Conservation (phyloP, 768 basidiomycete genomes). For the Chiua virens region DNA sequence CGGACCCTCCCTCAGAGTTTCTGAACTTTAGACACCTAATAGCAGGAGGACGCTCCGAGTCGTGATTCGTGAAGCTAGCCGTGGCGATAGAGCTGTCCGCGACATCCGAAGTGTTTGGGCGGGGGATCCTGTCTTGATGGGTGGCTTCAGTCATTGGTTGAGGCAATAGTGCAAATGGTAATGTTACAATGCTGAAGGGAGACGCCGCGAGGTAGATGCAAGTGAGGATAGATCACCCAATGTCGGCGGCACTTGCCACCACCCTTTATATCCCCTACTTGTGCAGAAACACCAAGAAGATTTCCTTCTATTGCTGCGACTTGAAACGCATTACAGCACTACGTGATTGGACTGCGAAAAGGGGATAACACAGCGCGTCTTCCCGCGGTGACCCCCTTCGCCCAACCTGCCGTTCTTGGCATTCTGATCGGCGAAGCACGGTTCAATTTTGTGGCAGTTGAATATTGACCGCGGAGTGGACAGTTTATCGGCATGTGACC, state of each 20-base stretch:
- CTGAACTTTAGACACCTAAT: neutral
- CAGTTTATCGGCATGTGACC: neutral
- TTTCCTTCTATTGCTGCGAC: neutral
- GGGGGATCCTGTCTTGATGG: neutral
- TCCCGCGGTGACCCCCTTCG: too few species aligned
- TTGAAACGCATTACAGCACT: neutral
- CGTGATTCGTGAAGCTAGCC: neutral
- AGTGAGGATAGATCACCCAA: neutral
- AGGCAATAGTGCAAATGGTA: neutral
- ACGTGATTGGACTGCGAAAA: slow-evolving; percentile 6
- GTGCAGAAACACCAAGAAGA: neutral
- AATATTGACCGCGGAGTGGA: neutral
- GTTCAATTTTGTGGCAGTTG: neutral
- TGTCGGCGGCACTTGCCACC: neutral
- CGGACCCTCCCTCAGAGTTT: neutral
- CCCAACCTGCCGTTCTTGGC: slow-evolving; percentile 25
- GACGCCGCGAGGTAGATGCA: neutral
- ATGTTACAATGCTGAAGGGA: neutral
- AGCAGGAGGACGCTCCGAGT: neutral
- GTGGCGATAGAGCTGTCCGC: neutral
- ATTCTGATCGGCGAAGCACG: slow-evolving; percentile 11
- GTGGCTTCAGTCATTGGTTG: slow-evolving; percentile 3
- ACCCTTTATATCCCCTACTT: slow-evolving; percentile 7
- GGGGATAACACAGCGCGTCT: neutral
- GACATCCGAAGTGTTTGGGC: neutral